Conservation (phyloP, 1,284 basidiomycete genomes). For the Coriolopsis trogii region DNA sequence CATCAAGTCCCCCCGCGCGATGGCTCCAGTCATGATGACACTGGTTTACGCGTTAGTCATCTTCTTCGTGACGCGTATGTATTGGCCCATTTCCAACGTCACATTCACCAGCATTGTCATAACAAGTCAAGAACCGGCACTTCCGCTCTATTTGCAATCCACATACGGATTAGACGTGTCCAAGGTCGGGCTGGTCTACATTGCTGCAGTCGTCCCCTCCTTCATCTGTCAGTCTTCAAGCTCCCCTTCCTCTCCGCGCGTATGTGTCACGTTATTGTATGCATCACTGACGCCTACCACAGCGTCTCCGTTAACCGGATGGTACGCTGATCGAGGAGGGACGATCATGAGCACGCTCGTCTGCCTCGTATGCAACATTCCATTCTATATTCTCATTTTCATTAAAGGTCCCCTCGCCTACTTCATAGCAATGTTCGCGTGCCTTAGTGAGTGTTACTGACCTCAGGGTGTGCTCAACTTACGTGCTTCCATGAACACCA, state of each 20-base stretch:
- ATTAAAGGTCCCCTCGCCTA: conserved; percentile 54
- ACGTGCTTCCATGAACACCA: background rate
- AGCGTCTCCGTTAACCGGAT: conserved; percentile 69
- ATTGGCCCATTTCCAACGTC: background rate
- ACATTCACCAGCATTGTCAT: conserved; percentile 51
- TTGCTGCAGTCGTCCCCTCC: conserved; percentile 71
- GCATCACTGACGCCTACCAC: background rate
- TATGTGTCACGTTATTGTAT: too few relatives aligned
- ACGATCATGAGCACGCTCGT: conserved; percentile 56
- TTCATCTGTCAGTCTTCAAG: conserved; percentile 51
- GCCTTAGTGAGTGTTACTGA: conserved; percentile 51
- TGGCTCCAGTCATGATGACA: conserved; percentile 52
- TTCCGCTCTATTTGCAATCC: conserved; percentile 66
- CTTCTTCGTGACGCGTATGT: background rate
- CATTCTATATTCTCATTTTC: conserved; percentile 68
- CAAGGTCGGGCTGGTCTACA: conserved; percentile 71
- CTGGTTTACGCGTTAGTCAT: conserved; percentile 61
- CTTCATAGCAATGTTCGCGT: conserved; percentile 62
- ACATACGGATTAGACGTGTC: conserved; percentile 63
- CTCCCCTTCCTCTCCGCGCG: conserved; percentile 26
- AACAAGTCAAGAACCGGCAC: conserved; percentile 61
- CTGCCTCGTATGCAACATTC: conserved; percentile 56
- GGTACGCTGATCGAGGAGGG: conserved; percentile 63
- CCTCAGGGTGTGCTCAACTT: background rate
- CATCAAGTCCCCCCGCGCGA: conserved; percentile 55